Percentiles rank a stretch among this genome's conserved stretches.
phyloP scores from a whole-genome alignment of 1,139 yeast genomes.

The Yarrowia galli region DNA sequence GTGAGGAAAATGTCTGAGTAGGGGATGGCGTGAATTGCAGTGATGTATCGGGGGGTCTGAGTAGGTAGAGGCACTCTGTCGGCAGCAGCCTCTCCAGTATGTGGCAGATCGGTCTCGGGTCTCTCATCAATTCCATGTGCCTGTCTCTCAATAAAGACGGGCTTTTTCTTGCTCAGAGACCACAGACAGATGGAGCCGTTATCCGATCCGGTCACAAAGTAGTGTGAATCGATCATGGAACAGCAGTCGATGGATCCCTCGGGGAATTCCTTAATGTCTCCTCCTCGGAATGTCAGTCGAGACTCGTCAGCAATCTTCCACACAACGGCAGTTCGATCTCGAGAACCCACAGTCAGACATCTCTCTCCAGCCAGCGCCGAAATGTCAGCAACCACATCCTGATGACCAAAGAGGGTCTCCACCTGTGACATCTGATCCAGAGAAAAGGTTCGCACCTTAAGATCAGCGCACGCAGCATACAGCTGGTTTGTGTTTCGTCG shows the following conservation, averaged over 20 bases:
- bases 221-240: slow-evolving; percentile 88
- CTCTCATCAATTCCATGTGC: slow-evolving; percentile 79
- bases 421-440: slow-evolving; percentile 86
- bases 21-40: slow-evolving; percentile 86
- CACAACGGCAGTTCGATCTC: slow-evolving; percentile 93
- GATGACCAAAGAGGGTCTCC: slow-evolving; percentile 94
- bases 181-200: slow-evolving; percentile 88
- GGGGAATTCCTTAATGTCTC: slow-evolving; percentile 58
- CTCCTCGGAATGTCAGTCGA: slow-evolving; percentile 91
- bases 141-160: slow-evolving; percentile 68
- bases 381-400: slow-evolving; percentile 83
- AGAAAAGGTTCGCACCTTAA: slow-evolving; percentile 85
- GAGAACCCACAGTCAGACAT: slow-evolving; percentile 92
- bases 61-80: slow-evolving; percentile 63
- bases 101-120: slow-evolving; percentile 55
- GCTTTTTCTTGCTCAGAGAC: slow-evolving; percentile 91
- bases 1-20: slow-evolving; percentile 81
- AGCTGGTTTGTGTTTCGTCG: slow-evolving; percentile 83
- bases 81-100: slow-evolving; percentile 70
- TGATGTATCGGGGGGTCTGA: slow-evolving; percentile 83
- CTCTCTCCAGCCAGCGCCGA: slow-evolving; percentile 83
- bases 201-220: slow-evolving; percentile 93
- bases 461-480: slow-evolving; percentile 92
- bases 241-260: slow-evolving; percentile 95
- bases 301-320: slow-evolving; percentile 98